Evolutionary conservation across 257 asterid species (phyloP).

Genomic region (Solanum pimpinellifolium): DNA sequence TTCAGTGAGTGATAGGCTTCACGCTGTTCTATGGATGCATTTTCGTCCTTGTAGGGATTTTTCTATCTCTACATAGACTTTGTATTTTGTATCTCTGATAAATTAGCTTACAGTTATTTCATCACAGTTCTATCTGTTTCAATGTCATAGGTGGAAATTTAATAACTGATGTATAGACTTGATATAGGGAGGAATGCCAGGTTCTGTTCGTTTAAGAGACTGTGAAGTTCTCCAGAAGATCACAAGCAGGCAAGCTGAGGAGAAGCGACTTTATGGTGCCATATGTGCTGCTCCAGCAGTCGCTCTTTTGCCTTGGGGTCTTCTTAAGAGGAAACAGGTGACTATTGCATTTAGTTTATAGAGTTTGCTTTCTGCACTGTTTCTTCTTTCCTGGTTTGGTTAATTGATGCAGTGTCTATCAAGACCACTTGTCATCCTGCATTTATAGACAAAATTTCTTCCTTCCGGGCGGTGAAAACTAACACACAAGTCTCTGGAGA

Average conservation of each 20-base stretch:
- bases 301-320: conserved; percentile 93
- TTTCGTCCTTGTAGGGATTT: background rate
- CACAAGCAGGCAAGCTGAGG: conserved; percentile 74
- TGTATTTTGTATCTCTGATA: background rate
- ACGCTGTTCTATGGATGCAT: background rate
- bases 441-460: conserved; percentile 65
- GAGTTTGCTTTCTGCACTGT: background rate
- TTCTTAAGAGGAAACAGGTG: conserved; percentile 71
- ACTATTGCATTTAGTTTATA: background rate
- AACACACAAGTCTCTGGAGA: conserved; percentile 72
- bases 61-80: background rate
- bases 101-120: background rate
- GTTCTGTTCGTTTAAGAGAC: conserved; percentile 85
- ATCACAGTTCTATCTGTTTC: background rate
- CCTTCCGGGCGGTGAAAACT: conserved; percentile 75
- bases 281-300: conserved; percentile 97
- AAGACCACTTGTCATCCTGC: conserved; percentile 97
- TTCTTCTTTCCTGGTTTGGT: background rate
- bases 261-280: conserved; percentile 65
- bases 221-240: conserved; percentile 50
- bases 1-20: background rate
- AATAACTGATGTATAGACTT: background rate
- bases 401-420: conserved; percentile 15
- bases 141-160: background rate
- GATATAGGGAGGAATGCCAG: conserved; percentile 97